phyloP scores from a whole-genome alignment of 805 yeast species.

The Teunomyces cretensis region DNA sequence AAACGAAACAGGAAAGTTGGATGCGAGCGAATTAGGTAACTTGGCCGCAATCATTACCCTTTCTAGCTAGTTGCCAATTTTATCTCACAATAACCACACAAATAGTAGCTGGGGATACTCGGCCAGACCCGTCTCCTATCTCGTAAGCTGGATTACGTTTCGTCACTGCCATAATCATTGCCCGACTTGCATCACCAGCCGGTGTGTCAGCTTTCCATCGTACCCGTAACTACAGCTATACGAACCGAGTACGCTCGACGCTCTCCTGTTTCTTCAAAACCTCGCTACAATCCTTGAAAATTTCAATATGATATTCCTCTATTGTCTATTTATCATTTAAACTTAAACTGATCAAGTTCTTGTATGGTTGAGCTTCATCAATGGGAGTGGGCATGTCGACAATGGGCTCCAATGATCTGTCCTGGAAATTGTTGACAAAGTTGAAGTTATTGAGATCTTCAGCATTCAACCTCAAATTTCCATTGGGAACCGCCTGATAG shows the following conservation, averaged over 20 bases:
- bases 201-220: background rate
- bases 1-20: background rate
- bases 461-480: constrained; percentile 1
- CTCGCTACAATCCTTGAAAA: background rate
- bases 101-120: background rate
- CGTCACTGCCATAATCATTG: too few species aligned
- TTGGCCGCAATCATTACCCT: background rate
- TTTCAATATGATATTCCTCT: background rate
- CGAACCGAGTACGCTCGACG: too few species aligned
- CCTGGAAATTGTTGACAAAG: background rate
- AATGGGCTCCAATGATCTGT: constrained; percentile 19
- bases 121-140: background rate
- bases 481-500: background rate
- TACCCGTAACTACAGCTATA: background rate
- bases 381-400: constrained; percentile 27
- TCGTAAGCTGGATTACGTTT: background rate
- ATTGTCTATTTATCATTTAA: constrained; percentile 3
- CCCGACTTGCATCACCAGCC: too few species aligned
- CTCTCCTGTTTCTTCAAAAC: too few species aligned
- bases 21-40: background rate
- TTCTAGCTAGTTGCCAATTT: background rate
- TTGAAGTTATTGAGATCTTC: background rate
- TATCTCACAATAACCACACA: background rate
- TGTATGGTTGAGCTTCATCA: constrained; percentile 19
- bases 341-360: constrained; percentile 10